Evolutionary conservation across 306 rosid genomes (phyloP), one percentile per base, ranked within the genome.

Genomic region (Cicer judaicum): DNA sequence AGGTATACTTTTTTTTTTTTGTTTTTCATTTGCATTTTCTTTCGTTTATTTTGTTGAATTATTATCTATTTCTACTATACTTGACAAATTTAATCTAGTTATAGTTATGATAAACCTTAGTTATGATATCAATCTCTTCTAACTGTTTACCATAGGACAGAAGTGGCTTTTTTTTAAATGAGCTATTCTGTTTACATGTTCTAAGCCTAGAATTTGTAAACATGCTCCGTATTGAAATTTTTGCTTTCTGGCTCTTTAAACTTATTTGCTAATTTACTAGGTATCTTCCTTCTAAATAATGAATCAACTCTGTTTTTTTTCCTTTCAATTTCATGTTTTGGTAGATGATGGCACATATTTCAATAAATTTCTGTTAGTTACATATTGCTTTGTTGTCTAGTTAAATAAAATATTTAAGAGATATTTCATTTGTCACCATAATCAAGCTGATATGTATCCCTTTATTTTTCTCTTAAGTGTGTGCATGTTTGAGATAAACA

Each of bases 1-100:
- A 91, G 97, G 97, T 92, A 70, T 64, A 65, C 61, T 67, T 12
- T 43, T 29, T 29, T 12, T 34, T 34, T 34, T 73, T 52, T n/a
- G n/a, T n/a, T n/a, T n/a, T 29, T 63, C 62, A 55, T 72, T 47
- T 56, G 60, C 73, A 43, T 64, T 64, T 42, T 43, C 8, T 52
- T 46, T 60, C 13, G 40, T 43, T 64, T 19, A 52, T 8, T 18
- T 34, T 21, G 73, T 56, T 19, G 44, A 53, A 54, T 60, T 80
- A 29, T 69, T 24, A 24, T 24, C 48, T 21, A 8, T 55, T 19
- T 54, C 34, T 49, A 15, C 1, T 39, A 49, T 59, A 76, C 52
- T 41, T 49, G n/a, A 5, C 19, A 15, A 44, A 50, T 64, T 79
- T 13, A 49, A 21, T 70, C 44, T 70, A 63, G 19, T n/a, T 52